These are phyloP conservation scores for Syncephalastrum racemosum DNA, from an alignment of 371 early-diverging fungal genomes.

Conservation along the genomic window DNA sequence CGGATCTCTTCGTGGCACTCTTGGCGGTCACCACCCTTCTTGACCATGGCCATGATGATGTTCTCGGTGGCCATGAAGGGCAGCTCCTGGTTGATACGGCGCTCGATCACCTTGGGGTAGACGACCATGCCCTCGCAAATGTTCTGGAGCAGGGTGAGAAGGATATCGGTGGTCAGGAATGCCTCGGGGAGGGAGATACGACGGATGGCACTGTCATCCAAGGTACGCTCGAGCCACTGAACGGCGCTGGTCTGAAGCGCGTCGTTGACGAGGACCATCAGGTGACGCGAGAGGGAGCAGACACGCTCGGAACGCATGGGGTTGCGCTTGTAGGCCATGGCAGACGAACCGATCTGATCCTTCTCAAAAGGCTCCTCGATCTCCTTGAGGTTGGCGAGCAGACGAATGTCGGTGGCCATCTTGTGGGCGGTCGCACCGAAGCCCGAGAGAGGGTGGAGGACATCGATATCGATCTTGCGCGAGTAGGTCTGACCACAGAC, in stretches of 20 bases:
- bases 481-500: slow-evolving; percentile 98
- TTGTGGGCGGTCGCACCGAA: slow-evolving; percentile 97
- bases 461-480: slow-evolving; percentile 96
- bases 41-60: slow-evolving; percentile 98
- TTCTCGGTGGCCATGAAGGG: slow-evolving; percentile 99
- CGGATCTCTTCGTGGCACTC: slow-evolving; percentile 96
- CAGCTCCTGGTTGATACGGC: slow-evolving; percentile 90
- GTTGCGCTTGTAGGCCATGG: slow-evolving; percentile 99
- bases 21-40: slow-evolving; percentile 95
- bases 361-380: slow-evolving; percentile 98
- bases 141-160: slow-evolving; percentile 92
- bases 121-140: slow-evolving; percentile 96
- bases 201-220: slow-evolving; percentile 96
- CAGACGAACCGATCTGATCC: slow-evolving; percentile 97
- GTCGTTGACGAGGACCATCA: slow-evolving; percentile 90
- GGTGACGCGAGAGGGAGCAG: slow-evolving; percentile 93
- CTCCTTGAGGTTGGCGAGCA: slow-evolving; percentile 96
- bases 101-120: slow-evolving; percentile 92
- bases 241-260: slow-evolving; percentile 88
- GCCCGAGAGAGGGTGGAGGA: slow-evolving; percentile 82
- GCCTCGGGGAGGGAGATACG: slow-evolving; percentile 96
- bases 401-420: slow-evolving; percentile 95
- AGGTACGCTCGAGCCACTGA: slow-evolving; percentile 97
- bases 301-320: slow-evolving; percentile 98
- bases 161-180: slow-evolving; percentile 95